Conservation (phyloP, 768 basidiomycete species). For the Rhodocollybia butyracea region DNA sequence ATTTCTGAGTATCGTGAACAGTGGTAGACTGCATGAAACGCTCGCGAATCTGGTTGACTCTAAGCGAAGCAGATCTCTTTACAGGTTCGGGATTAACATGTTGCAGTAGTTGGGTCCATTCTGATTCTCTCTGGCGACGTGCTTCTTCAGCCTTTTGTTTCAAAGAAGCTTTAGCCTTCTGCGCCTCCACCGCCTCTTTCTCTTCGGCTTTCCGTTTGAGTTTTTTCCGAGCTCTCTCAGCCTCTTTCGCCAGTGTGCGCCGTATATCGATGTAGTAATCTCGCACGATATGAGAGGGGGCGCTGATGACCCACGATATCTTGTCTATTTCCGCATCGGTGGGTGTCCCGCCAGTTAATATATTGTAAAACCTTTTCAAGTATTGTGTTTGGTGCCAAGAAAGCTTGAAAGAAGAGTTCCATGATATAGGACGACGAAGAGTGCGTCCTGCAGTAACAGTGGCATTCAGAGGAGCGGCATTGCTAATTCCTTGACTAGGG, state of each 20-base stretch:
- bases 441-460: conserved; percentile 36
- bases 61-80: conserved; percentile 42
- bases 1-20: conserved; percentile 46
- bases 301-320: conserved; percentile 52
- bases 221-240: conserved; percentile 39
- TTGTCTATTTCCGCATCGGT: conserved; percentile 37
- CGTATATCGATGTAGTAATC: conserved; percentile 41
- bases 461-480: conserved; percentile 17
- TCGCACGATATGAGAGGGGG: conserved; percentile 47
- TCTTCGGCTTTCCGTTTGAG: conserved; percentile 27
- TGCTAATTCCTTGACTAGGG: conserved; percentile 13
- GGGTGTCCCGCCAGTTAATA: conserved; percentile 39
- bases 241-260: conserved; percentile 35
- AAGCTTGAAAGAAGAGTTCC: conserved; percentile 59
- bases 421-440: conserved; percentile 58
- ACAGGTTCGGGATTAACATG: conserved; percentile 53
- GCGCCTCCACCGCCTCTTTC: conserved; percentile 35
- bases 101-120: conserved; percentile 60
- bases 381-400: conserved; percentile 69
- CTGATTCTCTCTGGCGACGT: conserved; percentile 51
- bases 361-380: conserved; percentile 49
- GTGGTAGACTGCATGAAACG: conserved; percentile 60
- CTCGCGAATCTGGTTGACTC: conserved; percentile 51
- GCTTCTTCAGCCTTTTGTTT: conserved; percentile 67
- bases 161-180: conserved; percentile 48